Evolutionary conservation across 2,329 filamentous ascomycete genomes (phyloP).

Genomic region (Pseudogymnoascus sp.): DNA sequence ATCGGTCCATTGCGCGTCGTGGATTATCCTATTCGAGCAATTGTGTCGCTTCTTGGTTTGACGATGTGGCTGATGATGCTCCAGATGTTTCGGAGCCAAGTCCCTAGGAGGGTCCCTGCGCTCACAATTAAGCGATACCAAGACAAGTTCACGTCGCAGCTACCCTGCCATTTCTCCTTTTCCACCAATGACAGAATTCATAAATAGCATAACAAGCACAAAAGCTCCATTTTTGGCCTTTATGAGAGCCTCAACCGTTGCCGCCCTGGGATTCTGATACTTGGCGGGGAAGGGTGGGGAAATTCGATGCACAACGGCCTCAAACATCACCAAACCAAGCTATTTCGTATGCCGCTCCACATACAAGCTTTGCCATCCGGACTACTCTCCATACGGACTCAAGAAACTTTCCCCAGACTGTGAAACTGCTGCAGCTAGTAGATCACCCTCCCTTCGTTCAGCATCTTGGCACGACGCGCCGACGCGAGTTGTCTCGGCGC

Average conservation of each 20-base stretch:
- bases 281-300: background rate
- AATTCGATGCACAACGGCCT: background rate
- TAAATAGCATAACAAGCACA: background rate
- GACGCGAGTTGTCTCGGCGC: background rate
- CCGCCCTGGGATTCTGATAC: background rate
- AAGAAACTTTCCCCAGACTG: background rate
- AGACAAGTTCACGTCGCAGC: background rate
- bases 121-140: background rate
- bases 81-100: background rate
- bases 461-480: background rate
- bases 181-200: background rate
- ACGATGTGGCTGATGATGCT: background rate
- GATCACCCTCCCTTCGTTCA: background rate
- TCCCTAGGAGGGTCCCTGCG: background rate
- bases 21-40: background rate
- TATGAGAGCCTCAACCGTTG: background rate
- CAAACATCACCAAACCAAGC: background rate
- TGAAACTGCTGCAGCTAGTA: background rate
- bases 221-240: background rate
- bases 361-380: background rate
- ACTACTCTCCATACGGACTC: background rate
- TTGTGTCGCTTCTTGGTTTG: background rate
- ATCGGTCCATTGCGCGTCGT: background rate
- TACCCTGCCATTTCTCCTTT: background rate
- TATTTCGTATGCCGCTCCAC: background rate